Conservation (phyloP, 2,329 filamentous ascomycete genomes). For the Thelonectria blattea region DNA sequence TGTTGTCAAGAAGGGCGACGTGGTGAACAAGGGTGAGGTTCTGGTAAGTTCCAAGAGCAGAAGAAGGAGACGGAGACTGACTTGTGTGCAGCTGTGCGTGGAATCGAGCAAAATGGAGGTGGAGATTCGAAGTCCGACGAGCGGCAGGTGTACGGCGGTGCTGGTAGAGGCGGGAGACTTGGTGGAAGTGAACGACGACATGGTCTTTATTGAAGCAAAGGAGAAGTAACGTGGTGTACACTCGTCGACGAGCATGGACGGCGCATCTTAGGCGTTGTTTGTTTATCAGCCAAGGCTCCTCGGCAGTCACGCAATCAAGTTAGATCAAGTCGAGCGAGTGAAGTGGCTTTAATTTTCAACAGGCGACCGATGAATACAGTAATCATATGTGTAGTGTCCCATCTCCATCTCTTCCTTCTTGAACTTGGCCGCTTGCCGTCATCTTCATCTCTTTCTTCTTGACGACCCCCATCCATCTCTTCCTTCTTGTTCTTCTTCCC, state of each 20-base stretch:
- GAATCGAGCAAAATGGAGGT: conserved; percentile 49
- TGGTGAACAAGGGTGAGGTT: conserved; percentile 38
- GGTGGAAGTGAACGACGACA: conserved; percentile 38
- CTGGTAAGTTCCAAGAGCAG: conserved; percentile 30
- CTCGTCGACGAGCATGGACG: background rate
- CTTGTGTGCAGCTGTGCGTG: conserved; percentile 36
- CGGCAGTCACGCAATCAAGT: too few species aligned
- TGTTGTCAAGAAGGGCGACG: conserved; percentile 33
- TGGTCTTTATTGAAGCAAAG: conserved; percentile 33
- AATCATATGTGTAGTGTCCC: too few species aligned
- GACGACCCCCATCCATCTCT: too few species aligned
- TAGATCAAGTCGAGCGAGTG: too few species aligned
- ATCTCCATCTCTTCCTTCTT: too few species aligned
- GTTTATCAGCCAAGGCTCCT: too few species aligned
- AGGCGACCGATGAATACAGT: too few species aligned
- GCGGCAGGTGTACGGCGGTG: conserved; percentile 37
- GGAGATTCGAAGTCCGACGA: conserved; percentile 40
- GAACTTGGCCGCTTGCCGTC: too few species aligned
- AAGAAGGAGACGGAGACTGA: background rate
- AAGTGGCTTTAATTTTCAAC: too few species aligned
- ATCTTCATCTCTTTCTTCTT: too few species aligned
- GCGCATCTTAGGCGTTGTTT: background rate
- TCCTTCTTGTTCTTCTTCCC: too few species aligned
- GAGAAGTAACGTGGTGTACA: background rate
- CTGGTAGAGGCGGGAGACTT: conserved; percentile 39